phyloP scores from a whole-genome alignment of 1,284 basidiomycete genomes.

The Cutaneotrichosporon dermatis region DNA sequence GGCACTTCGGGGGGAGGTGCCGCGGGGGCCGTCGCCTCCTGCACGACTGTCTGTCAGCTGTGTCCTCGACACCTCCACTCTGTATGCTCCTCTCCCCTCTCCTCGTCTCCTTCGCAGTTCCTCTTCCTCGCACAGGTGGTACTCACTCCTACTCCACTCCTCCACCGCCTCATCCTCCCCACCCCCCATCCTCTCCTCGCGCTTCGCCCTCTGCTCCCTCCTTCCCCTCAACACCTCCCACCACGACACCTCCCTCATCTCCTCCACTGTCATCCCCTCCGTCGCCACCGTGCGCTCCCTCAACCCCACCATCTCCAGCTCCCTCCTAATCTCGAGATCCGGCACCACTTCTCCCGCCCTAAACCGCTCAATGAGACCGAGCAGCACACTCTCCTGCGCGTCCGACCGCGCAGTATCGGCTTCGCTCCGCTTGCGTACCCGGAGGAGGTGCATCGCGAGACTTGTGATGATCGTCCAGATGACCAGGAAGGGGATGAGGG shows the following conservation, averaged over 20 bases:
- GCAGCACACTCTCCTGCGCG: conserved; percentile 40
- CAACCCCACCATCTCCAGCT: conserved; percentile 48
- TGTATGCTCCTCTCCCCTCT: too few relatives aligned
- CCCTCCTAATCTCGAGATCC: conserved; percentile 39
- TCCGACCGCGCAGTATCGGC: conserved; percentile 27
- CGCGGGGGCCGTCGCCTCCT: conserved; percentile 4
- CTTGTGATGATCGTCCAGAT: conserved; percentile 47
- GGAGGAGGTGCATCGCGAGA: conserved; percentile 41
- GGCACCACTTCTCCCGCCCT: conserved; percentile 21
- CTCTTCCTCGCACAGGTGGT: too few relatives aligned
- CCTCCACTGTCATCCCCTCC: conserved; percentile 21
- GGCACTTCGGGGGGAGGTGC: not conserved
- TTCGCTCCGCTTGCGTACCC: conserved; percentile 26
- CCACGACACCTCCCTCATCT: conserved; percentile 38
- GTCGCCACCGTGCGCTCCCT: conserved; percentile 28
- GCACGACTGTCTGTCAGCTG: conserved; percentile 9
- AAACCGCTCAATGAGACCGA: conserved; percentile 28
- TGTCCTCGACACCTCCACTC: too few relatives aligned
- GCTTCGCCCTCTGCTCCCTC: conserved; percentile 21
- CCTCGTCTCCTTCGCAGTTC: too few relatives aligned
- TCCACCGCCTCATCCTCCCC: not conserved
- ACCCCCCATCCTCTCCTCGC: conserved; percentile 5
- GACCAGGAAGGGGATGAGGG: conserved; percentile 45
- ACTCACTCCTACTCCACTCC: not conserved
- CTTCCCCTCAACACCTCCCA: conserved; percentile 40